Evolutionary conservation across 2,329 filamentous ascomycete genomes (phyloP).

Genomic region (Aureobasidium melanogenum): DNA sequence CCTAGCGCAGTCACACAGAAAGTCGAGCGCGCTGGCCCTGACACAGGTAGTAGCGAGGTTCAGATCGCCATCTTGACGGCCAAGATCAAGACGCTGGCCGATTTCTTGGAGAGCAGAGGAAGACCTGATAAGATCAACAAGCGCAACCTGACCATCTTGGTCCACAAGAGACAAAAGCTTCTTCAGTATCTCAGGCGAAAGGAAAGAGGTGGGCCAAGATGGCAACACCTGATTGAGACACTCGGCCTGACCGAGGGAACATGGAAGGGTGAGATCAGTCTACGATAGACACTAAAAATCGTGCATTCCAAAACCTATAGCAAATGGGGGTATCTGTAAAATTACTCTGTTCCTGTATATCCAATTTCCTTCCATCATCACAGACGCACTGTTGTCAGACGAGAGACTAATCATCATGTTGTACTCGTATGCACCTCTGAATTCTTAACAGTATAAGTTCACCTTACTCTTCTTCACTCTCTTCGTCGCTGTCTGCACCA

Average conservation of each 20-base stretch:
- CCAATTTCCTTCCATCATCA: background rate
- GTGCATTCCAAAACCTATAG: background rate
- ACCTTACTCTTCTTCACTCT: constrained; percentile 35
- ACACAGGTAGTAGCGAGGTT: constrained; percentile 95
- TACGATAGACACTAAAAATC: constrained; percentile 37
- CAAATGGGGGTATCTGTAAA: constrained; percentile 8
- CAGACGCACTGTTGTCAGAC: background rate
- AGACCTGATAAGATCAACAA: constrained; percentile 91
- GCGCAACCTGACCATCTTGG: constrained; percentile 73
- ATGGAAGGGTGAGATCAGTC: constrained; percentile 80
- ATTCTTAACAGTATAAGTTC: background rate
- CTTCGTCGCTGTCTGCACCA: constrained; percentile 26
- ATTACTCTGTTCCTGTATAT: constrained; percentile 7
- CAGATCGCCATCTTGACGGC: constrained; percentile 91
- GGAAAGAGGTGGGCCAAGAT: constrained; percentile 84
- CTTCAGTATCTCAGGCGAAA: constrained; percentile 78
- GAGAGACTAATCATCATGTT: background rate
- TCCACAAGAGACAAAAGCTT: constrained; percentile 83
- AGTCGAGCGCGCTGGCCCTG: constrained; percentile 65
- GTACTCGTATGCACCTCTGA: background rate
- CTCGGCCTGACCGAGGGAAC: constrained; percentile 80
- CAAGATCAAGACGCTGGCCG: constrained; percentile 77
- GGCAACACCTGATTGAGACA: constrained; percentile 75
- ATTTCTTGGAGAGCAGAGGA: constrained; percentile 60
- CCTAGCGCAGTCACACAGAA: constrained; percentile 33